Conservation (phyloP, 768 basidiomycete genomes). For the Lyophyllum semitale region DNA sequence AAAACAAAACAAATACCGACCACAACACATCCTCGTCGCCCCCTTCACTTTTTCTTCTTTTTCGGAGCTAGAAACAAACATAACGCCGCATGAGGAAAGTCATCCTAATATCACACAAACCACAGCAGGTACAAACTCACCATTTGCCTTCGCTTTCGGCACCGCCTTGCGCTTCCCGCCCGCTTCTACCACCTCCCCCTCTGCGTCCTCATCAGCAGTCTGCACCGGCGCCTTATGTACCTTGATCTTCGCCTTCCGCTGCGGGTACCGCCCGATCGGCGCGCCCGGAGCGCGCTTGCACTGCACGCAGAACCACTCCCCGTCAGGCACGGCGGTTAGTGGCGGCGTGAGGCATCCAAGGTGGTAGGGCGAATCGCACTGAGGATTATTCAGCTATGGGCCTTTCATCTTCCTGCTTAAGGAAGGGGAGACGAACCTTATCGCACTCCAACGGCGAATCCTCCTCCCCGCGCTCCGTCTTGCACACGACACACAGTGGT, state of each 20-base stretch:
- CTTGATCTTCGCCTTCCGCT: constrained; percentile 18
- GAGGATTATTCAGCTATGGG: background rate
- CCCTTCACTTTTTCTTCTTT: constrained; percentile 20
- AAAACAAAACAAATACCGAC: too few species aligned
- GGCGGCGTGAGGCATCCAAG: constrained; percentile 81
- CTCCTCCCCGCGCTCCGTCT: constrained; percentile 69
- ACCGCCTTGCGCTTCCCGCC: constrained; percentile 48
- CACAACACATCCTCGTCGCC: too few species aligned
- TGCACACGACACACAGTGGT: constrained; percentile 71
- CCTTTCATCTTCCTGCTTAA: background rate
- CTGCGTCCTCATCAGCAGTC: constrained; percentile 18
- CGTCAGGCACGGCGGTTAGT: constrained; percentile 74
- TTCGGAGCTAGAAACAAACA: constrained; percentile 13
- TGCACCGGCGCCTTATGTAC: constrained; percentile 20
- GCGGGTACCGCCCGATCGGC: constrained; percentile 44
- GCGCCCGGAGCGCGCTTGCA: constrained; percentile 65
- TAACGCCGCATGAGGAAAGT: background rate
- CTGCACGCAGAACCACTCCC: constrained; percentile 89
- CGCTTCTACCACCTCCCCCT: constrained; percentile 14
- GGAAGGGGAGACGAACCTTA: constrained; percentile 52
- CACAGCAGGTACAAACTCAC: constrained; percentile 25
- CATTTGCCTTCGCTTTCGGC: constrained; percentile 32
- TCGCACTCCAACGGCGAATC: constrained; percentile 86
- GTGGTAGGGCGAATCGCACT: constrained; percentile 94
- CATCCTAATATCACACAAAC: background rate